Evolutionary conservation across 2,329 filamentous ascomycete species (phyloP), one percentile per base, ranked within the genome.

Genomic region (Diaporthe citriasiana): DNA sequence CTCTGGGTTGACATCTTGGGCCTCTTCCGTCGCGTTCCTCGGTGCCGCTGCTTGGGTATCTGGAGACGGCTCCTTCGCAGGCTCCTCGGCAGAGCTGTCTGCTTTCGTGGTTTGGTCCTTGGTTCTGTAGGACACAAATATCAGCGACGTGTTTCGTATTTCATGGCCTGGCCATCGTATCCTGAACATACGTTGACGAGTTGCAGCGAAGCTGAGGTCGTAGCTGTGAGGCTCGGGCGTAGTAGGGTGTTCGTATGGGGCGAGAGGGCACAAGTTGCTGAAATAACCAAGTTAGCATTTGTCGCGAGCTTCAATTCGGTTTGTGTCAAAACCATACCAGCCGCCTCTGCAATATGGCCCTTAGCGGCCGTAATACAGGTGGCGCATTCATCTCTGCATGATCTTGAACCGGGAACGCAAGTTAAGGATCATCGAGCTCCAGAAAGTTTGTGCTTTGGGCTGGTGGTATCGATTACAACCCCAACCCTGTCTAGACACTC

Each of bases 311-410:
- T 40, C 55, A 38, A 71, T 7, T 12, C 10, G n/a, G 5, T 8
- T 60, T 7, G 30, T 19, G 6, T n/a, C 6, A 51, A 40, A 12
- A 12, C 40, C 70, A 17, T 76, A 83, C 82, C 79, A 80, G 71
- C 73, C 78, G 78, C 66, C 77, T 78, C 74, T 79, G 78, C 53
- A 81, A 70, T 25, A 80, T 75, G 59, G 78, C 78, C 80, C 80
- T 80, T 59, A 81, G 74, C 73, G 82, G 81, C 78, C 82, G 77
- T 82, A 83, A 77, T 82, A 83, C 79, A 76, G 81, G 79, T 68
- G 80, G 79, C 72, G 79, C 75, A 74, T 79, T 81, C 81, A 83
- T 83, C 74, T 78, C 79, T 79, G 79, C 77, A 70, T 66, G 66
- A 74, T 75, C 65, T 70, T 63, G 72, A 45, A 27, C 55, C 66